Evolutionary conservation across 768 basidiomycete species (phyloP).

Genomic region (Naganishia onofrii): DNA sequence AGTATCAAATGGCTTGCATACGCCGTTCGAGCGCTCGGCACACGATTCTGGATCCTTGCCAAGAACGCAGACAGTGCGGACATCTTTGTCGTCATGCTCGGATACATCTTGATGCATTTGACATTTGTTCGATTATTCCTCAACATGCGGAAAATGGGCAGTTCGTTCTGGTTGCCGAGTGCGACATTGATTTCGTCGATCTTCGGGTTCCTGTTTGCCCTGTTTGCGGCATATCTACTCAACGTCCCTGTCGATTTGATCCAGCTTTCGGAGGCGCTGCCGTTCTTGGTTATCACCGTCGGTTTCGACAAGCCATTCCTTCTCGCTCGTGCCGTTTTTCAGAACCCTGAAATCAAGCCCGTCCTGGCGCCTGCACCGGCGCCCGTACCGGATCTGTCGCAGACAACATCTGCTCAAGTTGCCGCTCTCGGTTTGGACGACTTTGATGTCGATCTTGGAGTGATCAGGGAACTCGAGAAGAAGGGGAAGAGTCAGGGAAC

Average conservation of each 20-base stretch:
- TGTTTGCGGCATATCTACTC: conserved; percentile 72
- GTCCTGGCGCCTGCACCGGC: conserved; percentile 42
- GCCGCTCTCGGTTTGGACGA: conserved; percentile 15
- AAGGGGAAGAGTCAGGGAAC: conserved; percentile 18
- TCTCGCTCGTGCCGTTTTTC: conserved; percentile 83
- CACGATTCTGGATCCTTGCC: conserved; percentile 81
- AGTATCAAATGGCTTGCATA: conserved; percentile 86
- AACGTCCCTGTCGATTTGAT: conserved; percentile 88
- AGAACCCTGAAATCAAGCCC: conserved; percentile 62
- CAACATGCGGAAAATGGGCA: conserved; percentile 80
- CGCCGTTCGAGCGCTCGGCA: conserved; percentile 68
- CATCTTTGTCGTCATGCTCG: conserved; percentile 86
- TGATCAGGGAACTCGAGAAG: conserved; percentile 27
- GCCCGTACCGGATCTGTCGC: conserved; percentile 28
- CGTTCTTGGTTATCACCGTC: conserved; percentile 95
- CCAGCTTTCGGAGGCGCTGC: conserved; percentile 87
- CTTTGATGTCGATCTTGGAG: conserved; percentile 20
- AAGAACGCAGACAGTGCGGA: conserved; percentile 95
- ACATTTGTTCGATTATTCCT: conserved; percentile 89
- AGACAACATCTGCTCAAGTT: conserved; percentile 21
- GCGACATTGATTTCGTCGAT: conserved; percentile 77
- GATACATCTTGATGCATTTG: conserved; percentile 91
- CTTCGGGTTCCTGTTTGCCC: conserved; percentile 77
- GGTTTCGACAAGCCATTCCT: conserved; percentile 97
- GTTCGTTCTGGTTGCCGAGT: conserved; percentile 66